Percentiles rank a stretch among this genome's conserved stretches.
Evolutionary conservation across 371 early-diverging fungal genomes (phyloP).

Genomic region (Syncephalis fuscata): DNA sequence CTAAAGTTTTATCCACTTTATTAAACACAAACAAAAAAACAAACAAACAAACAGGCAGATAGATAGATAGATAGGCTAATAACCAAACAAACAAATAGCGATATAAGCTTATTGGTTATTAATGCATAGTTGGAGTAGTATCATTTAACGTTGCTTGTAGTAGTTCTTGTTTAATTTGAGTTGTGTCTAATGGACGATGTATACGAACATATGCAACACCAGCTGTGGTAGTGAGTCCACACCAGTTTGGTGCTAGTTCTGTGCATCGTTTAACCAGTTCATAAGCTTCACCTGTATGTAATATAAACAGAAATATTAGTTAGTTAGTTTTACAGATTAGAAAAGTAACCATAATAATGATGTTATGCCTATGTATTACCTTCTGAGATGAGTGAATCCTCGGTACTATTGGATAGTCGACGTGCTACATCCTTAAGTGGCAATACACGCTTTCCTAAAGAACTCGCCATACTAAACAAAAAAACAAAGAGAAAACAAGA

Average conservation of each 20-base stretch:
- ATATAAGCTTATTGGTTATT: too few species aligned
- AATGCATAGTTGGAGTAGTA: too few species aligned
- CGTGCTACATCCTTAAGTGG: neutral
- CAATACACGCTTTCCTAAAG: constrained; percentile 1
- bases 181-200: neutral
- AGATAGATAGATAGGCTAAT: neutral
- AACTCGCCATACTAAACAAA: neutral
- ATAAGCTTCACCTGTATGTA: neutral
- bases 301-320: neutral
- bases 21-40: neutral
- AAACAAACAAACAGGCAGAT: too few species aligned
- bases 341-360: neutral
- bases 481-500: too few species aligned
- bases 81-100: too few species aligned
- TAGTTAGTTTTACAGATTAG: too few species aligned
- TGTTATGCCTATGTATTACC: neutral
- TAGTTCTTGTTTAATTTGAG: neutral
- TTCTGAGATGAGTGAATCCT: neutral
- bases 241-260: constrained; percentile 2
- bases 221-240: neutral
- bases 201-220: neutral
- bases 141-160: neutral
- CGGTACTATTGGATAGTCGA: constrained; percentile 1
- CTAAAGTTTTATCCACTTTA: too few species aligned
- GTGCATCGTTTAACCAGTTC: constrained; percentile 1